Base-by-base conservation (phyloP, 768 basidiomycete species). In the Phylloporus arenicola region DNA sequence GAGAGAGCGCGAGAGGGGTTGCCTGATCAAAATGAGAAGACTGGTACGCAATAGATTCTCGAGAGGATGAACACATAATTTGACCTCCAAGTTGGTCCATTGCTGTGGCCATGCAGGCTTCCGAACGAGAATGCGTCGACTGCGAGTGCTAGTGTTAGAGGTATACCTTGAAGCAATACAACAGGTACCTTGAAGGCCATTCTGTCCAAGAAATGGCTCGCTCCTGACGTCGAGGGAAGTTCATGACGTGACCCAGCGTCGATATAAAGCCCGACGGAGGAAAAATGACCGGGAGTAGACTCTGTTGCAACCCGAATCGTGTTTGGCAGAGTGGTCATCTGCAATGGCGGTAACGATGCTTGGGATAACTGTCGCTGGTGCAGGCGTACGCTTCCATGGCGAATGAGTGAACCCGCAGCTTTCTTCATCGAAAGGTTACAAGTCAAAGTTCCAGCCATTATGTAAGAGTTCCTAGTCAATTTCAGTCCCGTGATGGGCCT, bases 21-120 rank as follows among this genome's bases (percentile, higher is more conserved):
- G 82, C 83, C 53, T 82, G 74, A 57, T 92, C 83, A 63, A 93
- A 94, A 66, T 95, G 88, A 34, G 92, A 91, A 11, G 95, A 95
- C 70, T 98, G 96, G 65, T 98, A 99, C 88, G 96, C 91, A 63
- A 97, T 92, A 19, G 91, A 81, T 67, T 99, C 96, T 41, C 96
- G 78, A 2, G 92, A 86, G 16, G 92, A 89, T 16, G 92, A 85
- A 63, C 88, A 92, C 68, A 87, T 76, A 51, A 98, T 92, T 71
- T 95, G 92, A 14, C 92, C 92, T 35, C 95, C 94, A 30, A 95
- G 77, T 3, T 77, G 76, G 64, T 92, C 84, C 61, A 95, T 86
- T 34, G 86, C 85, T 3, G 73, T 72, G 4, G 84, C 79, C 86
- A 97, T 94, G 55, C 88, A 78, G 19, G 80, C 82, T 44, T 82